Percentiles rank a stretch among this genome's conserved stretches.
These are phyloP conservation scores for Scheffersomyces titani DNA, from an alignment of 1,139 yeast genomes.

Conservation along the genomic window DNA sequence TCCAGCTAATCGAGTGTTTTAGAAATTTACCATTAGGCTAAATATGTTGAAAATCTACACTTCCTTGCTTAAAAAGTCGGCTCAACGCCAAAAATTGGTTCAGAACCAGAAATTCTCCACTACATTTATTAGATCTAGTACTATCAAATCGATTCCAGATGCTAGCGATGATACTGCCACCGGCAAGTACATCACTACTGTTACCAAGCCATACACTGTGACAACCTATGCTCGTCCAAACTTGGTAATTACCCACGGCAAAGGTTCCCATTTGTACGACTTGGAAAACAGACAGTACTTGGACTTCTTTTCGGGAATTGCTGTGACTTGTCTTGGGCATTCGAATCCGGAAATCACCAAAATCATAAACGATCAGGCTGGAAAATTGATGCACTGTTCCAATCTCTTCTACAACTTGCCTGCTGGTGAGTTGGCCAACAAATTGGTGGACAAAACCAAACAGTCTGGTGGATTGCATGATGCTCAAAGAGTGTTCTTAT, in stretches of 20 bases:
- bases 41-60: constrained; percentile 9
- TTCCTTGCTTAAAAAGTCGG: constrained; percentile 6
- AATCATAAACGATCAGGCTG: constrained; percentile 70
- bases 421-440: constrained; percentile 76
- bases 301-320: constrained; percentile 94
- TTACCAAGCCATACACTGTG: constrained; percentile 59
- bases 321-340: constrained; percentile 95
- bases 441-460: constrained; percentile 68
- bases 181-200: constrained; percentile 34
- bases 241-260: constrained; percentile 67
- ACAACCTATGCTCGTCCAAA: constrained; percentile 84
- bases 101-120: neutral
- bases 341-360: constrained; percentile 71
- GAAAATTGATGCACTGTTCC: constrained; percentile 76
- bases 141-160: constrained; percentile 10
- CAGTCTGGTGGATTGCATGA: constrained; percentile 74
- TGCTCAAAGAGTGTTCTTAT: constrained; percentile 82
- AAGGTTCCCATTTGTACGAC: constrained; percentile 77
- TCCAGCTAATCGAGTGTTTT: neutral
- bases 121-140: neutral
- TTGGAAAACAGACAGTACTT: constrained; percentile 74
- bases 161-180: constrained; percentile 21
- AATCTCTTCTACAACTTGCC: constrained; percentile 83
- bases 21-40: neutral
- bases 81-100: neutral